phyloP scores from a whole-genome alignment of 75 land plant species.

The Cupressus sempervirens region DNA sequence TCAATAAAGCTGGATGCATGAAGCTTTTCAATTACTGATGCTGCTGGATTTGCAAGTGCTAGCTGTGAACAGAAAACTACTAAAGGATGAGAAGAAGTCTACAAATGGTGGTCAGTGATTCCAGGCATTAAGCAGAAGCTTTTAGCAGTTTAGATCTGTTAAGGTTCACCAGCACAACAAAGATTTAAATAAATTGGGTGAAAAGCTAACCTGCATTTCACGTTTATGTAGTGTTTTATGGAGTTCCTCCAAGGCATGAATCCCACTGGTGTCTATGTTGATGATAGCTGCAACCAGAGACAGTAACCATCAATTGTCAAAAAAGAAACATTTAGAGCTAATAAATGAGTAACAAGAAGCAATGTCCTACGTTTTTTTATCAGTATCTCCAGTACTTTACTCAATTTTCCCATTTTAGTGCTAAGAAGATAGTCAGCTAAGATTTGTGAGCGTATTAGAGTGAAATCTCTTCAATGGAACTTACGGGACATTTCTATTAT shows the following conservation, averaged over 20 bases:
- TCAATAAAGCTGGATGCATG: slow-evolving; percentile 43
- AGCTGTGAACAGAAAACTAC: slow-evolving; percentile 36
- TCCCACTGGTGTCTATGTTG: slow-evolving; percentile 85
- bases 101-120: neutral
- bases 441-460: neutral
- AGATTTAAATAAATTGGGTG: neutral
- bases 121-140: neutral
- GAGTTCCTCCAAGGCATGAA: slow-evolving; percentile 81
- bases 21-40: slow-evolving; percentile 68
- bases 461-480: slow-evolving; percentile 14
- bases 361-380: neutral
- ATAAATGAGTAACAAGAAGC: neutral
- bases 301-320: neutral
- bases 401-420: neutral
- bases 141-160: neutral
- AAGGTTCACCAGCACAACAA: neutral
- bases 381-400: neutral
- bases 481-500: slow-evolving; percentile 92
- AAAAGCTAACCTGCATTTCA: slow-evolving; percentile 52
- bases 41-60: slow-evolving; percentile 75
- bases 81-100: neutral
- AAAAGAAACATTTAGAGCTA: neutral
- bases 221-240: slow-evolving; percentile 48
- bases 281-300: slow-evolving; percentile 66
- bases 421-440: neutral